Evolutionary conservation across 768 basidiomycete species (phyloP), one percentile per base, ranked within the genome.

Genomic region (Lactarius pseudohatsudake): DNA sequence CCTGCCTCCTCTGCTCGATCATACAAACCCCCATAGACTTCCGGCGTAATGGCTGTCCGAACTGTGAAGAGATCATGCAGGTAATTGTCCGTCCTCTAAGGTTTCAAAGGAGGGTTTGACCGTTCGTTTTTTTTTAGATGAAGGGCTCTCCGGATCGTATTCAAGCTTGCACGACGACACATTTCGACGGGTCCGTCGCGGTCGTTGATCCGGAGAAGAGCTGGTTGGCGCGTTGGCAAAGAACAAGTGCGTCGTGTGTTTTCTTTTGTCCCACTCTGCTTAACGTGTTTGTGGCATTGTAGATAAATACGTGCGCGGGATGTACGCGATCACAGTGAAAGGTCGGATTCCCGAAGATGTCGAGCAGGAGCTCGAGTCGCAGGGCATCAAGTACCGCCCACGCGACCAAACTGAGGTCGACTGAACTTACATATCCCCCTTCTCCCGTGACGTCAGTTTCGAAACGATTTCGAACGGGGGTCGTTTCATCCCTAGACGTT

Each of bases 181-280:
- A 92, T 70, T 99, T 92, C 71, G 96, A 98, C 71, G 97, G 97
- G 15, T 82, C 94, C 45, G 92, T 98, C 69, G 86, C 95, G 0
- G 85, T 94, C 57, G 86, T 94, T 54, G 86, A 92, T 72, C 90
- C 96, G 2, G 88, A 92, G 71, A 83, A 84, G 57, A 94, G 92
- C 75, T 99, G 97, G 97, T 95, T 98, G 7, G 92, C 92, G 8
- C 85, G 91, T 71, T 99, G 96, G 95, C 96, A 99, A 77, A 80
- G 96, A 75, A 94, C 90, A 71, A 86, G 96, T 96, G 71, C 69
- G 89, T 82, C 38, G 28, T 15, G 57, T 62, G 22, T 8, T 28
- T 16, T 13, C 1, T 62, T 50, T 36, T 62, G 56, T 22, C 26
- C 16, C 11, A n/a, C 22, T 28, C 28, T 67, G 32, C 60, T 54